Evolutionary conservation across 768 basidiomycete genomes (phyloP).

Genomic region (Suillus discolor): DNA sequence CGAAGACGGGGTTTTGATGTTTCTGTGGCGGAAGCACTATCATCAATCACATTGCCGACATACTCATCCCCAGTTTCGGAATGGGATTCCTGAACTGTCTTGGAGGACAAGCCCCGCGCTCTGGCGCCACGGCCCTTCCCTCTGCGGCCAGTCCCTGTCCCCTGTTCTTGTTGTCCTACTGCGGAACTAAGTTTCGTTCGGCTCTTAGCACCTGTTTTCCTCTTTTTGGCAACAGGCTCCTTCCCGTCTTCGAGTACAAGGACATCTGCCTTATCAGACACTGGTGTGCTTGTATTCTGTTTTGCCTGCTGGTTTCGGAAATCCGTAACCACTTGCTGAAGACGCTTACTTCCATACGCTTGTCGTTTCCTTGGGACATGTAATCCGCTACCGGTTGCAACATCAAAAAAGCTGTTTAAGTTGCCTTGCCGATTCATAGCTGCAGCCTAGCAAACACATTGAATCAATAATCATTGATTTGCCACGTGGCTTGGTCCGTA

Average conservation of each 20-base stretch:
- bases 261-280: conserved; percentile 23
- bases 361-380: conserved; percentile 79
- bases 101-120: not conserved
- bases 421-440: conserved; percentile 77
- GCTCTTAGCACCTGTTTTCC: conserved; percentile 23
- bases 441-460: conserved; percentile 45
- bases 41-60: conserved; percentile 16
- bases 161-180: not conserved
- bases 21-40: not conserved
- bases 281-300: conserved; percentile 17
- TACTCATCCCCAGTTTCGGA: conserved; percentile 24
- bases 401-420: conserved; percentile 74
- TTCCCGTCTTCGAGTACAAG: conserved; percentile 28
- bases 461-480: conserved; percentile 1
- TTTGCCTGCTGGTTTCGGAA: conserved; percentile 57
- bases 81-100: conserved; percentile 8
- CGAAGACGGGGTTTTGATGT: conserved; percentile 37
- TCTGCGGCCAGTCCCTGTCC: conserved; percentile 4
- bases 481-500: conserved; percentile 27
- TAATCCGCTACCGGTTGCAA: conserved; percentile 65
- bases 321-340: conserved; percentile 85
- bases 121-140: not conserved
- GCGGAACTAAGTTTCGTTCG: not conserved
- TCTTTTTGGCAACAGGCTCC: conserved; percentile 34
- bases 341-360: conserved; percentile 81